phyloP scores from a whole-genome alignment of 139 green algal species.

The Auxenochlorella protothecoides region DNA sequence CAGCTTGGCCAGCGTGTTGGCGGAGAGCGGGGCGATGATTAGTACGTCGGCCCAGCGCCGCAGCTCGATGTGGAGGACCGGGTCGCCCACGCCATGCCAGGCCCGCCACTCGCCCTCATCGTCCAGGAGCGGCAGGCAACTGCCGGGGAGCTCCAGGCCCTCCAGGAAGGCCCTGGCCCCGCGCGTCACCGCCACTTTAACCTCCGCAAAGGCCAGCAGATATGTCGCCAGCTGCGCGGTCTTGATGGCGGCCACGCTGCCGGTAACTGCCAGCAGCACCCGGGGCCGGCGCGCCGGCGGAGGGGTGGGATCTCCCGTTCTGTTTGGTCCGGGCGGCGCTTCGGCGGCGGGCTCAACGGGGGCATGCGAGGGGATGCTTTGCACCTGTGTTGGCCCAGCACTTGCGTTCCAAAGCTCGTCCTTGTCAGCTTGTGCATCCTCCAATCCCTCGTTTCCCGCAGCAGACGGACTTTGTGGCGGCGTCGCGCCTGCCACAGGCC shows the following conservation, averaged over 20 bases:
- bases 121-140: conserved; percentile 13
- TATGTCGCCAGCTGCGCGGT: conserved; percentile 26
- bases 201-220: conserved; percentile 37
- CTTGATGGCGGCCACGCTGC: conserved; percentile 72
- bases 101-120: conserved; percentile 66
- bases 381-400: neutral
- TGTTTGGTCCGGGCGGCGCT: too few relatives aligned
- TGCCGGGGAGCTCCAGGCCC: conserved; percentile 12
- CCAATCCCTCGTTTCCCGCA: neutral
- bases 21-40: conserved; percentile 86
- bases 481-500: neutral
- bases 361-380: too few relatives aligned
- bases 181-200: conserved; percentile 43
- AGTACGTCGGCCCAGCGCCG: conserved; percentile 80
- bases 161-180: conserved; percentile 47
- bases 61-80: conserved; percentile 92
- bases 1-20: conserved; percentile 90
- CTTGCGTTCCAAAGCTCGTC: neutral
- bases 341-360: too few relatives aligned
- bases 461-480: neutral
- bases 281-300: conserved; percentile 10
- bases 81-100: conserved; percentile 60
- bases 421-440: too few relatives aligned
- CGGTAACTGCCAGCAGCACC: conserved; percentile 50
- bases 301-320: neutral